A percentile compares a stretch with the other conserved stretches of the same genome.
These are phyloP conservation scores for Galeopsis tetrahit DNA, from an alignment of 257 asterid genomes.

Conservation along the genomic window DNA sequence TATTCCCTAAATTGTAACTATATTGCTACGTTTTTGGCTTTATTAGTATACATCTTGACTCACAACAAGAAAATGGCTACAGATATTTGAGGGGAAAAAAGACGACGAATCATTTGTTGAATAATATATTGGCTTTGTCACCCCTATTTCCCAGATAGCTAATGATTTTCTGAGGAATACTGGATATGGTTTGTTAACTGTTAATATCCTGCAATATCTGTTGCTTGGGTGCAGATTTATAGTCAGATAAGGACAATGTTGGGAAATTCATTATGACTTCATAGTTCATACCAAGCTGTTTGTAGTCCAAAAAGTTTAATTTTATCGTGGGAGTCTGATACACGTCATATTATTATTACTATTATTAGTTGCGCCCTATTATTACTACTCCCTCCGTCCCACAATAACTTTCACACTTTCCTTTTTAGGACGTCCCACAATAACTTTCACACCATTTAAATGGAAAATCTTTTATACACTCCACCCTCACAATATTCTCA, in stretches of 20 bases:
- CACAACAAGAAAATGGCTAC: background rate
- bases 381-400: no score
- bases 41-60: background rate
- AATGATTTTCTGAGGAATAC: background rate
- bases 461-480: no score
- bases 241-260: background rate
- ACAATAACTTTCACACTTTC: no score
- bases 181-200: conserved; percentile 1
- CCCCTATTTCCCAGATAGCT: conserved; percentile 5
- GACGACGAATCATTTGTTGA: background rate
- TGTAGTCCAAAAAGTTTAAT: background rate
- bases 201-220: background rate
- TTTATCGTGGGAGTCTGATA: background rate
- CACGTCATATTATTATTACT: no score
- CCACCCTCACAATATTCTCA: no score
- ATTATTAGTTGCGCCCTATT: no score
- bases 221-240: background rate
- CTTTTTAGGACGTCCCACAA: no score
- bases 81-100: background rate
- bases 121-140: background rate
- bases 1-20: background rate
- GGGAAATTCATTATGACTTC: conserved; percentile 9
- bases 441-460: no score
- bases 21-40: conserved; percentile 4
- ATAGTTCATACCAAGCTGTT: background rate